Conservation (phyloP, 352 stramenopile genomes). For the Thraustochytrium striatum region DNA sequence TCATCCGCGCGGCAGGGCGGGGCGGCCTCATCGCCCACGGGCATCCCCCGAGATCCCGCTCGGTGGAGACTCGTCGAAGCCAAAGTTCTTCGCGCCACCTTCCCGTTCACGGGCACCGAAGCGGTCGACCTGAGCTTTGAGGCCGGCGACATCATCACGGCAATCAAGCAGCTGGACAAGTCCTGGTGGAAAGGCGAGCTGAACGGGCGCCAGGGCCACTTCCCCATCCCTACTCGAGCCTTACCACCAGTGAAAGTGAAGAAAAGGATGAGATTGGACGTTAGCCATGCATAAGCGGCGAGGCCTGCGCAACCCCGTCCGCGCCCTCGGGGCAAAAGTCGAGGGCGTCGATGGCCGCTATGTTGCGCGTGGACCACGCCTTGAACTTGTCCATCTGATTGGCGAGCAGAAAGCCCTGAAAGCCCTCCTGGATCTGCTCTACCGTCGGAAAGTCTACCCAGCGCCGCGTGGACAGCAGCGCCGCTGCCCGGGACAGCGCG, state of each 20-base stretch:
- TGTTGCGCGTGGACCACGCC: constrained; percentile 10
- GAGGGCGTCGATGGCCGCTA: constrained; percentile 16
- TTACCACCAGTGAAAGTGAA: neutral
- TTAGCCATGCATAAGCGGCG: too few species aligned
- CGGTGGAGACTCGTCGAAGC: neutral
- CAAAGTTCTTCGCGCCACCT: neutral
- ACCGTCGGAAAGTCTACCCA: constrained; percentile 22
- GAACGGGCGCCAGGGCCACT: neutral
- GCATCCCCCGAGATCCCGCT: neutral
- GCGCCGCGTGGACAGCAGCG: neutral
- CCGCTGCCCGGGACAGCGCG: neutral
- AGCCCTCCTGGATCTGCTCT: constrained; percentile 35
- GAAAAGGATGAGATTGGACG: too few species aligned
- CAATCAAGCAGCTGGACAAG: constrained; percentile 23
- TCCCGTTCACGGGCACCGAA: neutral
- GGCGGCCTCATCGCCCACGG: neutral
- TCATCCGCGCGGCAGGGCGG: neutral
- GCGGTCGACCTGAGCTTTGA: constrained; percentile 1
- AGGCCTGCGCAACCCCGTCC: too few species aligned
- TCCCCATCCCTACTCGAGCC: neutral
- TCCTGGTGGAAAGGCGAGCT: constrained; percentile 32
- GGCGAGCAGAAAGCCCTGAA: neutral
- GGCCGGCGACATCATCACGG: constrained; percentile 25
- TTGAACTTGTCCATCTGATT: constrained; percentile 44
- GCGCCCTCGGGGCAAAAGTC: constrained; percentile 26